These are phyloP conservation scores for Annulohypoxylon bovei DNA, from an alignment of 495 filamentous ascomycete genomes.

Conservation along the genomic window DNA sequence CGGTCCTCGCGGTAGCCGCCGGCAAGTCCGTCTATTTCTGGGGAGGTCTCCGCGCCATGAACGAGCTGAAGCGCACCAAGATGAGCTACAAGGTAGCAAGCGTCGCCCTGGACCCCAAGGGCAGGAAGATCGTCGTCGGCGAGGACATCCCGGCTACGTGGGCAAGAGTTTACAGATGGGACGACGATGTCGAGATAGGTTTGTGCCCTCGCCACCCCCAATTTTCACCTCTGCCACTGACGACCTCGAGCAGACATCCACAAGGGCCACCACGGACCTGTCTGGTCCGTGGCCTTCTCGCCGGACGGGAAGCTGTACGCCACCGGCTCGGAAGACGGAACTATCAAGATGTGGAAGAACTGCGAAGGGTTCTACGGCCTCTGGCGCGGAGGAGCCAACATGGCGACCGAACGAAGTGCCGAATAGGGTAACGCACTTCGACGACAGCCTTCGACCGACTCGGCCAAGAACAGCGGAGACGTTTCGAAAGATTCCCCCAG, in stretches of 20 bases:
- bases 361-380: conserved; percentile 65
- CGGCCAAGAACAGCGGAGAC: conserved; percentile 9
- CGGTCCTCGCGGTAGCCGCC: conserved; percentile 73
- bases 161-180: conserved; percentile 91
- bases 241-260: conserved; percentile 70
- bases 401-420: conserved; percentile 34
- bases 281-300: conserved; percentile 94
- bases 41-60: conserved; percentile 74
- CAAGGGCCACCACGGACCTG: conserved; percentile 96
- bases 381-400: conserved; percentile 53
- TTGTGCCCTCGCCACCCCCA: conserved; percentile 38
- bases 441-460: conserved; percentile 15
- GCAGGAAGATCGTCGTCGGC: conserved; percentile 85
- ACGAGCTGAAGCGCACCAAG: conserved; percentile 78
- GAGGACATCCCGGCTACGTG: conserved; percentile 85
- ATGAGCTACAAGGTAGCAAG: conserved; percentile 86
- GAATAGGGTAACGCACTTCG: conserved; percentile 36
- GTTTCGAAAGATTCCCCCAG: background rate
- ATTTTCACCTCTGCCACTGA: conserved; percentile 1
- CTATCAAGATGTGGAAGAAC: conserved; percentile 87
- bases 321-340: conserved; percentile 96
- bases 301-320: conserved; percentile 96
- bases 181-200: conserved; percentile 80
- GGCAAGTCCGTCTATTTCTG: conserved; percentile 95
- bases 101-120: conserved; percentile 83